Evolutionary conservation across 139 green algal species (phyloP).

Genomic region (Volvox reticuliferus): DNA sequence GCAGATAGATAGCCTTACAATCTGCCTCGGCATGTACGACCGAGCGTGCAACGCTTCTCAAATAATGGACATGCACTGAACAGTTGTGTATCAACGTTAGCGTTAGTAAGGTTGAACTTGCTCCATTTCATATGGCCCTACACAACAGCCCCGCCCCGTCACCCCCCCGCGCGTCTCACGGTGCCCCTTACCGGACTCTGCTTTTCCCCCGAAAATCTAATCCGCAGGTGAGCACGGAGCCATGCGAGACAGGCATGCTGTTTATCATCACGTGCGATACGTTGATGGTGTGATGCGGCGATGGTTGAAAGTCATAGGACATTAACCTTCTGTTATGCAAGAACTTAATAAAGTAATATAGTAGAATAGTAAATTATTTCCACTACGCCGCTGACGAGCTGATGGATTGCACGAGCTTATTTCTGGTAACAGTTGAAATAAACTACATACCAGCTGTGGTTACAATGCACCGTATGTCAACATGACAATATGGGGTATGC

Average conservation of each 20-base stretch:
- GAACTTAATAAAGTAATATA: too few species aligned
- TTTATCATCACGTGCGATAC: background rate
- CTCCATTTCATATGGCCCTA: background rate
- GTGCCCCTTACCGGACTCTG: background rate
- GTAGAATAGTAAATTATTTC: too few species aligned
- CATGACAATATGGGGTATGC: too few species aligned
- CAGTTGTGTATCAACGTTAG: background rate
- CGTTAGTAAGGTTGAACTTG: background rate
- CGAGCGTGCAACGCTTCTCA: too few species aligned
- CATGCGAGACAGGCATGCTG: background rate
- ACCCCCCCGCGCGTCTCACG: background rate
- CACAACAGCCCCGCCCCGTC: background rate
- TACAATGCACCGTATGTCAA: too few species aligned
- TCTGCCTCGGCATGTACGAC: too few species aligned
- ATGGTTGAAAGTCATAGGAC: background rate
- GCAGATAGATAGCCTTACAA: background rate
- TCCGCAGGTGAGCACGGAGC: background rate
- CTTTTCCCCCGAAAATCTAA: background rate
- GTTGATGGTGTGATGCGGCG: background rate
- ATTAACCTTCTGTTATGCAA: too few species aligned
- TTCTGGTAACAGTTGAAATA: too few species aligned
- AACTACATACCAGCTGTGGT: too few species aligned
- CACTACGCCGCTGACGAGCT: too few species aligned
- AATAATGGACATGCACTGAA: too few species aligned
- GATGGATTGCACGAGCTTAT: too few species aligned